Conservation (phyloP, 2,329 filamentous ascomycete species). For the Fusarium liriodendri region DNA sequence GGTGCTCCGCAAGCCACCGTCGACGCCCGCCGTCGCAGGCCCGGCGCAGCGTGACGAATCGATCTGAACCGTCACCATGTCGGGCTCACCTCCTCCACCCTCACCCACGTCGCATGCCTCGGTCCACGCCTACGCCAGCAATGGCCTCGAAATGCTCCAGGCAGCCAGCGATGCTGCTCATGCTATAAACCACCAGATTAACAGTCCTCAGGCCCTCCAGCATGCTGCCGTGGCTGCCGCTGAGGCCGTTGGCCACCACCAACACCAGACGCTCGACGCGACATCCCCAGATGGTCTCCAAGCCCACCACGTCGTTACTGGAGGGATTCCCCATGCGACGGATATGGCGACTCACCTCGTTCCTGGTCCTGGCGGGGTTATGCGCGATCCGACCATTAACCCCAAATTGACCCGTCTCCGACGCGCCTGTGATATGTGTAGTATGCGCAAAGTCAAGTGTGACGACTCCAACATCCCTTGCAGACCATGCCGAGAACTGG, state of each 20-base stretch:
- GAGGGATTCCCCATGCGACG: slow-evolving; percentile 15
- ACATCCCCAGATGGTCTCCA: slow-evolving; percentile 21
- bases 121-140: slow-evolving; percentile 58
- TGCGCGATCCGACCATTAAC: slow-evolving; percentile 56
- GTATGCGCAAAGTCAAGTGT: slow-evolving; percentile 71
- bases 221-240: slow-evolving; percentile 52
- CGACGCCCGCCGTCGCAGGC: slow-evolving; percentile 28
- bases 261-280: slow-evolving; percentile 32
- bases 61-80: slow-evolving; percentile 32
- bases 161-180: slow-evolving; percentile 59
- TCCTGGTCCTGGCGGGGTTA: slow-evolving; percentile 35
- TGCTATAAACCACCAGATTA: slow-evolving; percentile 45
- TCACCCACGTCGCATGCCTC: slow-evolving; percentile 44
- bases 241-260: slow-evolving; percentile 42
- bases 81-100: slow-evolving; percentile 42
- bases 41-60: slow-evolving; percentile 19
- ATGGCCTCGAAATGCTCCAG: slow-evolving; percentile 59
- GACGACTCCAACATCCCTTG: slow-evolving; percentile 68
- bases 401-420: slow-evolving; percentile 67
- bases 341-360: slow-evolving; percentile 43
- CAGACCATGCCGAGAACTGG: slow-evolving; percentile 66
- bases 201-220: slow-evolving; percentile 53
- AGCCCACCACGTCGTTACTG: not conserved
- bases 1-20: slow-evolving; percentile 36
- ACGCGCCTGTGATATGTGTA: slow-evolving; percentile 71